phyloP scores from a whole-genome alignment of 805 yeast genomes.

The Metschnikowia matae region DNA sequence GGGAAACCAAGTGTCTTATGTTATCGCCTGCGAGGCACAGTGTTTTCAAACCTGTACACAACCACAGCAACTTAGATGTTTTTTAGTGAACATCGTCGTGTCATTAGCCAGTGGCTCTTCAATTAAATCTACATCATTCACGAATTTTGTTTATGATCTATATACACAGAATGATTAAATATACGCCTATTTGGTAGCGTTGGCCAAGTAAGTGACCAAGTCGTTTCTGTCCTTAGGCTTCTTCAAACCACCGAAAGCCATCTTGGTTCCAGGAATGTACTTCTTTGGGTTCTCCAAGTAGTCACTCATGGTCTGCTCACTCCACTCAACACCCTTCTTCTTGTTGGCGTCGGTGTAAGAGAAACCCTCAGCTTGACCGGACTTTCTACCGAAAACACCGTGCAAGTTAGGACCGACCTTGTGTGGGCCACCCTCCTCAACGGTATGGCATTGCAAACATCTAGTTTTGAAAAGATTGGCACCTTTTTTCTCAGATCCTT shows the following conservation, averaged over 20 bases:
- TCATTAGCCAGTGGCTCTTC: too few relatives aligned
- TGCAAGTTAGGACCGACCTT: constrained; percentile 98
- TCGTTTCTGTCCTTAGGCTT: constrained; percentile 99
- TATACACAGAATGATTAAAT: constrained; percentile 12
- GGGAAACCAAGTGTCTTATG: too few relatives aligned
- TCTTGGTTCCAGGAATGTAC: constrained; percentile 99
- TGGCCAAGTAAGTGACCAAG: constrained; percentile 76
- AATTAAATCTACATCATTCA: not conserved
- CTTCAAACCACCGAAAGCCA: constrained; percentile 99
- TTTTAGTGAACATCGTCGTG: too few relatives aligned
- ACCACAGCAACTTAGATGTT: not conserved
- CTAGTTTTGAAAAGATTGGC: constrained; percentile 98
- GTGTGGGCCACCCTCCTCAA: constrained; percentile 93
- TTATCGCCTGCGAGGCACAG: too few relatives aligned
- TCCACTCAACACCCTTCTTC: constrained; percentile 89
- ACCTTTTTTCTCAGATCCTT: constrained; percentile 68
- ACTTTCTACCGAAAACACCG: constrained; percentile 88
- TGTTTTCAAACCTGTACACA: not conserved
- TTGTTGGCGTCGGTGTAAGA: constrained; percentile 98
- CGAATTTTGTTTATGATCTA: constrained; percentile 2
- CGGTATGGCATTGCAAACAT: constrained; percentile 98
- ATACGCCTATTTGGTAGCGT: constrained; percentile 36
- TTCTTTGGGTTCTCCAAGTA: constrained; percentile 99
- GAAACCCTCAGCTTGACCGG: constrained; percentile 91
- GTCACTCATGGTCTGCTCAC: constrained; percentile 82